A percentile compares a stretch with the other conserved stretches of the same genome.
Evolutionary conservation across 108 stramenopile species (phyloP).

Genomic region (Epithemia pelagica): DNA sequence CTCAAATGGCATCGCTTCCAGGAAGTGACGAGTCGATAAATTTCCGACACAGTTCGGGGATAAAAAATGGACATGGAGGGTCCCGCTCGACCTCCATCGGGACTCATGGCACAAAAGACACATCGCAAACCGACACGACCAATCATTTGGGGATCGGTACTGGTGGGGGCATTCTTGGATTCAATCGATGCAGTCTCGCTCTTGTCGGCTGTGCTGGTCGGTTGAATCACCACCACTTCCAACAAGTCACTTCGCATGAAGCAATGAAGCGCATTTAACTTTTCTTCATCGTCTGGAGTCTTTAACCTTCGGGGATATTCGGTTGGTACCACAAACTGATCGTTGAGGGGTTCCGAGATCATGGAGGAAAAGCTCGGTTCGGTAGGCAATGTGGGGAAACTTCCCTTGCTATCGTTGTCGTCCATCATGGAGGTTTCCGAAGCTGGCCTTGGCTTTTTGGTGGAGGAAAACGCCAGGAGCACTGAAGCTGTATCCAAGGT

Average conservation of each 20-base stretch:
- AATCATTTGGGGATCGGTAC: conserved; percentile 12
- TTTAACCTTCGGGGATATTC: conserved; percentile 36
- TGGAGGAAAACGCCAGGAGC: not conserved
- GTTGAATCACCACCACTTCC: conserved; percentile 42
- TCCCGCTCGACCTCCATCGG: conserved; percentile 17
- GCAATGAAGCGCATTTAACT: conserved; percentile 50
- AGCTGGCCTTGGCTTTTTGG: conserved; percentile 11
- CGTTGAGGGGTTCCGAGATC: conserved; percentile 18
- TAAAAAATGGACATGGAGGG: conserved; percentile 68
- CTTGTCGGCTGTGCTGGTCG: conserved; percentile 36
- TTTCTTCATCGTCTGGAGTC: conserved; percentile 23
- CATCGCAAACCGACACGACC: conserved; percentile 80
- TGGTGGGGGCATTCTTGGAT: conserved; percentile 13
- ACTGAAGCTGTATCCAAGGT: not conserved
- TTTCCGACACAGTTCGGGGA: conserved; percentile 63
- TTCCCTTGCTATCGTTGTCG: not conserved
- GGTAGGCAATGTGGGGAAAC: conserved; percentile 5
- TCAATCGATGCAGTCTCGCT: conserved; percentile 37
- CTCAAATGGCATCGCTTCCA: conserved; percentile 81
- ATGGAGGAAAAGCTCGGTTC: conserved; percentile 1
- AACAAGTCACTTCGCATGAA: conserved; percentile 43
- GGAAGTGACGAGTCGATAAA: conserved; percentile 74
- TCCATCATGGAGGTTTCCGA: conserved; percentile 9
- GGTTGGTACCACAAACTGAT: conserved; percentile 16
- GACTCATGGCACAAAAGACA: conserved; percentile 59